Percentiles rank a stretch among this genome's conserved stretches.
Conservation (phyloP, 306 rosid genomes). For the Glycine soja region DNA sequence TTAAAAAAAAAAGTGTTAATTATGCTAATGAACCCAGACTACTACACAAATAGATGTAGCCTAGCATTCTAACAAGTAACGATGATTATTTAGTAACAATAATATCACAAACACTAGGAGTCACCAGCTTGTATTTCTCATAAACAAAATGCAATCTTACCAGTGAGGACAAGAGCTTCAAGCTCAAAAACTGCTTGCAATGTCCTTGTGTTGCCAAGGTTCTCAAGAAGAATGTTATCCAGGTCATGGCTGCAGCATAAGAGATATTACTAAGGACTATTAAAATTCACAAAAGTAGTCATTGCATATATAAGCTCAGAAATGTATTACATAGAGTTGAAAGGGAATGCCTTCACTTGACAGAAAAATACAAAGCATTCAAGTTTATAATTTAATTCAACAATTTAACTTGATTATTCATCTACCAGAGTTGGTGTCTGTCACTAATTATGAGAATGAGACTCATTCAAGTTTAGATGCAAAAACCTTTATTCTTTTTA, state of each 20-base stretch:
- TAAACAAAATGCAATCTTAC: constrained; percentile 52
- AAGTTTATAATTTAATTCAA: constrained; percentile 6
- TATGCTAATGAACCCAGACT: constrained; percentile 1
- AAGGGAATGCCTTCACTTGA: not conserved
- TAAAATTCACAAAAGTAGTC: constrained; percentile 8
- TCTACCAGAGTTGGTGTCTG: not conserved
- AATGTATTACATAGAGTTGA: not conserved
- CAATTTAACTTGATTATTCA: not conserved
- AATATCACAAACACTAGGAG: constrained; percentile 1
- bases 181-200: constrained; percentile 96
- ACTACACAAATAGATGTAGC: not conserved
- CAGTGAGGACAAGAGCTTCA: constrained; percentile 98
- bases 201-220: constrained; percentile 89
- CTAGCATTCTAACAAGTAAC: not conserved
- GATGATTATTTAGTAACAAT: not conserved
- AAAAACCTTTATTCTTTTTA: not conserved
- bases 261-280: constrained; percentile 6
- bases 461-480: constrained; percentile 9
- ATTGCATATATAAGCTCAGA: not conserved
- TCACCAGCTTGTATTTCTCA: not conserved
- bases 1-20: not conserved
- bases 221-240: constrained; percentile 98
- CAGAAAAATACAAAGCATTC: constrained; percentile 17
- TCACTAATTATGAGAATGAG: not conserved
- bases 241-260: constrained; percentile 85